Conservation (phyloP, 2,329 filamentous ascomycete genomes). For the Diaporthe destruens region DNA sequence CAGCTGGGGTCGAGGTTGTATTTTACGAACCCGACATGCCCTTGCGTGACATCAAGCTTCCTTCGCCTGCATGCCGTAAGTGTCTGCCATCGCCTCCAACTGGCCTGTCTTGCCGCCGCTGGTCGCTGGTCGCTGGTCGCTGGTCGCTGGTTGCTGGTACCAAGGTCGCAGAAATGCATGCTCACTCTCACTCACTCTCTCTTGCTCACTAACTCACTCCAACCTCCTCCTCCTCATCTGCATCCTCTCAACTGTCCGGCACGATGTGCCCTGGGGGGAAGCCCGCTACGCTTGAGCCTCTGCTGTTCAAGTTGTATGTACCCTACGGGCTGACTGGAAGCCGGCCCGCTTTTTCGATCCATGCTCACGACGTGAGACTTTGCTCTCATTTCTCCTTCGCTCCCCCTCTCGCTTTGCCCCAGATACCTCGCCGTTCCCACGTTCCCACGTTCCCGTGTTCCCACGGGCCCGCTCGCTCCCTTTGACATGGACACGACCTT, state of each 20-base stretch:
- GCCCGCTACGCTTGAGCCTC: slow-evolving; percentile 31
- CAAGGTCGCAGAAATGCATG: too few relatives aligned
- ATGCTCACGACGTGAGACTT: slow-evolving; percentile 37
- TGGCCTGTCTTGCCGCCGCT: slow-evolving; percentile 2
- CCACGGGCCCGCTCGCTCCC: slow-evolving; percentile 6
- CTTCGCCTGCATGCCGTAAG: slow-evolving; percentile 13
- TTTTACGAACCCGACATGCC: too few relatives aligned
- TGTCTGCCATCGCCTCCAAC: too few relatives aligned
- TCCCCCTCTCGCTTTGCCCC: background rate
- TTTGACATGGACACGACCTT: background rate
- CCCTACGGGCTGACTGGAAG: slow-evolving; percentile 36
- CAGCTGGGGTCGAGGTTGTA: background rate
- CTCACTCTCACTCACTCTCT: background rate
- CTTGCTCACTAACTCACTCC: too few relatives aligned
- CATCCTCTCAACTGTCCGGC: slow-evolving; percentile 1
- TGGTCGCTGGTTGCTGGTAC: too few relatives aligned
- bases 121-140: too few relatives aligned
- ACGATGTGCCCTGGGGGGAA: background rate
- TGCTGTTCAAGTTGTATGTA: slow-evolving; percentile 6
- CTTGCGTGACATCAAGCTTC: too few relatives aligned
- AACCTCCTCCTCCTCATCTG: background rate
- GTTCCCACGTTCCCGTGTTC: too few relatives aligned
- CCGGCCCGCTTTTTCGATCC: slow-evolving; percentile 36
- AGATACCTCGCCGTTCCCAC: slow-evolving; percentile 25
- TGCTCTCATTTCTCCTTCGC: background rate